Base-by-base conservation (phyloP, 2,329 filamentous ascomycete species). In the Plenodomus biglobosus region DNA sequence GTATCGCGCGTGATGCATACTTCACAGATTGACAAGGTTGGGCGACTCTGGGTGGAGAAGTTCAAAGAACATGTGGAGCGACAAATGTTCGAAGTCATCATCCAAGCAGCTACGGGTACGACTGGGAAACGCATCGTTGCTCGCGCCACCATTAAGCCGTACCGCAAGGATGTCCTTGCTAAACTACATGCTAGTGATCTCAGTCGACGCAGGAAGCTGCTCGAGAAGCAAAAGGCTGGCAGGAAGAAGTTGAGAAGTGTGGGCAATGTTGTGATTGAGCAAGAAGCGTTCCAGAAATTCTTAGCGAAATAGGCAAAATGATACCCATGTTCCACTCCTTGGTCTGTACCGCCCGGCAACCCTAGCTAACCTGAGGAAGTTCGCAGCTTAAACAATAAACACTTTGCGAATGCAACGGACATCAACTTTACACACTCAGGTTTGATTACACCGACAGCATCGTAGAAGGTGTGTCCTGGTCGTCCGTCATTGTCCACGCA, bases 201-300 rank as follows among this genome's bases (percentile, higher is more conserved):
- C 15, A 84, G 85, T 3, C 78, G 94, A 49, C 82, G 92, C 32
- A 82, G 85, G 64, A 99, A 99, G 73, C 73, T 99, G 57, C 74
- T 99, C 10, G 92, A 97, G 75, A 96, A 92, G 78, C 94, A 99
- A 73, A 99, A 99, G 76, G 92, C 92, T 58, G 94, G 94, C 0
- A 81, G 91, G 46, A 96, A 96, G 82, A 88, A 87, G 72, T 74
- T 99, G 50, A 84, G 90, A 50, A 82, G 87, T 1, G 86, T 92
- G 4, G 76, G 94, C 0, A 96, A 95, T 67, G 92, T 99, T 1
- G 82, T 91, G n/a, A 97, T 99, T 70, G 92, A 97, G 53, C 91
- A 96, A 63, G 88, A 90, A 59, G 91, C 92, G 2, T 99, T 97
- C 69, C 94, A 99, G 73, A 89, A 85, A 59, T 99, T 99, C 70